Conservation (phyloP, 192 early-diverging fungal genomes). For the Coemansia sp. region DNA sequence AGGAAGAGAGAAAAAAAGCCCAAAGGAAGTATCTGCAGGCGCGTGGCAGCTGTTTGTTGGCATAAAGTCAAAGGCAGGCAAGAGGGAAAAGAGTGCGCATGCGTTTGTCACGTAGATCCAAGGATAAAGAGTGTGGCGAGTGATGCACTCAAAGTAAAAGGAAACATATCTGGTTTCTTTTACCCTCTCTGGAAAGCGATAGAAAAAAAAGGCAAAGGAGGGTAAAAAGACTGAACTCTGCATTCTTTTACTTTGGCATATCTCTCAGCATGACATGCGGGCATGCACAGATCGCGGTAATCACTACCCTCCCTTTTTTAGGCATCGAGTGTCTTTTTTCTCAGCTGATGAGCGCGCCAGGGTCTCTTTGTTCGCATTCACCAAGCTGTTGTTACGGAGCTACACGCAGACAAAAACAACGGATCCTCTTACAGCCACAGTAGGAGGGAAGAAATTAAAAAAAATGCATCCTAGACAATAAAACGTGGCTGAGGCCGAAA, state of each 20-base stretch:
- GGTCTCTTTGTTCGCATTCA: not conserved
- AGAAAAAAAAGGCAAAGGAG: not conserved
- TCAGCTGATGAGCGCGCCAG: not conserved
- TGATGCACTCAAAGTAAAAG: constrained; percentile 4
- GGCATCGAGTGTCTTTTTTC: not conserved
- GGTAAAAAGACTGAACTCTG: not conserved
- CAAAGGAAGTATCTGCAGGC: constrained; percentile 6
- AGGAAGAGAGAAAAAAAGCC: no score
- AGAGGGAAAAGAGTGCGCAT: not conserved
- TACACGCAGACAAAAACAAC: constrained; percentile 7
- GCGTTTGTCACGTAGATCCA: not conserved
- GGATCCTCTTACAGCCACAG: not conserved
- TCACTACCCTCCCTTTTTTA: not conserved
- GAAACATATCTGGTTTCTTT: not conserved
- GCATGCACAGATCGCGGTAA: constrained; percentile 3
- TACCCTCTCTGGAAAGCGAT: not conserved
- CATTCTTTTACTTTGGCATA: not conserved
- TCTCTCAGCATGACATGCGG: constrained; percentile 7
- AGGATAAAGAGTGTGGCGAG: not conserved
- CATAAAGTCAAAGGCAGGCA: constrained; percentile 12
- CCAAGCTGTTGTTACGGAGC: constrained; percentile 2
- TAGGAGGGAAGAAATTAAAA: not conserved
- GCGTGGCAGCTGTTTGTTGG: not conserved
- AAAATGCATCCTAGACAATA: not conserved
- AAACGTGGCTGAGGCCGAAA: constrained; percentile 8